phyloP scores from a whole-genome alignment of 208 protist genomes.

The Porcisia deanei region DNA sequence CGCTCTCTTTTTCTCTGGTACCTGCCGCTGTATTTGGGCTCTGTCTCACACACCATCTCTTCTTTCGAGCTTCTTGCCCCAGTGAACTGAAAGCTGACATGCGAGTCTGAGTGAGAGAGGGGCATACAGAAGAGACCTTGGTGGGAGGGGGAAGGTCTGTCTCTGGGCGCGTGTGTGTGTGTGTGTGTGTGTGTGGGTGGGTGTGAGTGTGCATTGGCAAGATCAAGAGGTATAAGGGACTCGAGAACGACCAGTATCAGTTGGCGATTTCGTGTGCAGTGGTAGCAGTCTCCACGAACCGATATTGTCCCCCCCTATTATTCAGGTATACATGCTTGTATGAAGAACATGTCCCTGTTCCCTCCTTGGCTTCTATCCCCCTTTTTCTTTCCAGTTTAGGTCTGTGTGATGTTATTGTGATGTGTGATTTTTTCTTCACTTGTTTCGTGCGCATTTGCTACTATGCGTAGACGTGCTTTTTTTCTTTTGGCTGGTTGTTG shows the following conservation, averaged over 20 bases:
- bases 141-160: neutral
- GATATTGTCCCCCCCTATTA: too few relatives aligned
- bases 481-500: conserved; percentile 3
- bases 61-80: too few relatives aligned
- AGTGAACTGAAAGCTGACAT: neutral
- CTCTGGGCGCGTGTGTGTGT: neutral
- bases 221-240: neutral
- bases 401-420: neutral
- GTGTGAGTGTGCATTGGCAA: neutral
- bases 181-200: neutral
- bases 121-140: too few relatives aligned
- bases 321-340: too few relatives aligned
- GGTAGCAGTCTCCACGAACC: neutral
- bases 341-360: neutral
- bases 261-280: neutral
- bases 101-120: neutral
- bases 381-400: neutral
- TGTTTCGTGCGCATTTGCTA: neutral
- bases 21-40: neutral
- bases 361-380: neutral
- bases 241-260: neutral
- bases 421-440: too few relatives aligned
- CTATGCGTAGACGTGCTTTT: neutral
- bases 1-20: neutral
- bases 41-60: neutral